Evolutionary conservation across 208 protist species (phyloP).

Genomic region (Blechomonas ayalai): DNA sequence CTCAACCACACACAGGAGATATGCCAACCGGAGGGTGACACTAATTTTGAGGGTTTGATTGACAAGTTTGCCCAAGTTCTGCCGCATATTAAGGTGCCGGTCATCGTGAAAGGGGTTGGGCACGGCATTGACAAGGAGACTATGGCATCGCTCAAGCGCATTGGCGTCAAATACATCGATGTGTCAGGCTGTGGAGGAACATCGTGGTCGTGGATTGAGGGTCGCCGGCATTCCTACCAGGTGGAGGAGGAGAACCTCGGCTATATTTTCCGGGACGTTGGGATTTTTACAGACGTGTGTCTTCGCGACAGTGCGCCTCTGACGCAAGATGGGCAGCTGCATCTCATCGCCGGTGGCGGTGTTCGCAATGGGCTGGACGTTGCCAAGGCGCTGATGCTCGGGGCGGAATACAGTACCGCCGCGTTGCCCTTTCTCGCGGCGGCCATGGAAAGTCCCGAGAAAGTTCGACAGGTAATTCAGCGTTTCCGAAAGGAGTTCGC

Average conservation of each 20-base stretch:
- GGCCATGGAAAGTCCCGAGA: slow-evolving; percentile 63
- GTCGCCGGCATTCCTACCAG: slow-evolving; percentile 50
- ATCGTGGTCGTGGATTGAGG: slow-evolving; percentile 91
- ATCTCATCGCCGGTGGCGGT: slow-evolving; percentile 84
- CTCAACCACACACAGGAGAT: slow-evolving; percentile 88
- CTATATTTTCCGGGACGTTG: slow-evolving; percentile 84
- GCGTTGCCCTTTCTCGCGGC: slow-evolving; percentile 88
- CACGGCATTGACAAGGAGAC: slow-evolving; percentile 83
- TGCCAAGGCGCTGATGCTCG: slow-evolving; percentile 81
- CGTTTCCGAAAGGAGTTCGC: slow-evolving; percentile 62
- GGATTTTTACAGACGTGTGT: slow-evolving; percentile 79
- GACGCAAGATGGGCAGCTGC: slow-evolving; percentile 29
- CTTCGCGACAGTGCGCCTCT: slow-evolving; percentile 51
- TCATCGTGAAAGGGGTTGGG: slow-evolving; percentile 87
- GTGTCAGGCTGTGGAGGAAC: slow-evolving; percentile 87
- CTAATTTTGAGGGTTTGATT: slow-evolving; percentile 81
- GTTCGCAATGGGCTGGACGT: slow-evolving; percentile 85
- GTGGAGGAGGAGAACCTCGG: slow-evolving; percentile 71
- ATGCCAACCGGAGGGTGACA: slow-evolving; percentile 89
- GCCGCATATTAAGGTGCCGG: slow-evolving; percentile 78
- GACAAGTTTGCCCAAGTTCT: slow-evolving; percentile 62
- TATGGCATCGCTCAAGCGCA: slow-evolving; percentile 49
- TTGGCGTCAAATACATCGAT: slow-evolving; percentile 84
- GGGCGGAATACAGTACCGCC: slow-evolving; percentile 69
- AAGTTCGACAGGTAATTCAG: slow-evolving; percentile 67